Conservation (phyloP, 371 early-diverging fungal species). For the Dichotomocladium elegans region DNA sequence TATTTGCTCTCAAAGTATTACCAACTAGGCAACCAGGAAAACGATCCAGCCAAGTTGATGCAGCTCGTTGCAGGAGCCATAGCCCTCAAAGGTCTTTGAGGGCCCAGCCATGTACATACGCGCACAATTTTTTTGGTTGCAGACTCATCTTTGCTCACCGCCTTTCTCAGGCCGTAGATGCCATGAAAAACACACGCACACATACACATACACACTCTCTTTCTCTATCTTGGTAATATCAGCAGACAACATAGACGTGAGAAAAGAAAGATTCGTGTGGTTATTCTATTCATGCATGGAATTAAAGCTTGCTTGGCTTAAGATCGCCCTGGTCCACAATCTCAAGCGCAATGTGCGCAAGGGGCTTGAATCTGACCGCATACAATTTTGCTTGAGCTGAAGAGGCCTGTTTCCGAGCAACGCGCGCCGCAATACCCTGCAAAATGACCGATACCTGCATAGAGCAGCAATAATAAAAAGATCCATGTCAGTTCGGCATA, state of each 20-base stretch:
- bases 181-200: too few relatives aligned
- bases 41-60: constrained; percentile 13
- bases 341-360: constrained; percentile 23
- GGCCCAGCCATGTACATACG: neutral
- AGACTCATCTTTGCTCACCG: too few relatives aligned
- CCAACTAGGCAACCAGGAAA: constrained; percentile 15
- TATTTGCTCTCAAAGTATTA: constrained; percentile 21
- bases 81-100: constrained; percentile 27
- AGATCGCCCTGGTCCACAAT: constrained; percentile 38
- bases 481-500: neutral
- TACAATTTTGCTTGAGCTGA: constrained; percentile 66
- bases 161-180: too few relatives aligned
- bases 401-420: constrained; percentile 81
- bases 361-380: constrained; percentile 38
- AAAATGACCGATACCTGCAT: constrained; percentile 69
- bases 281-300: neutral
- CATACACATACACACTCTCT: too few relatives aligned
- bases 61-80: constrained; percentile 34
- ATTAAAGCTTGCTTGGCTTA: constrained; percentile 7
- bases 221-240: neutral
- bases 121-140: too few relatives aligned
- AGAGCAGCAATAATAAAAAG: neutral
- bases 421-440: constrained; percentile 89
- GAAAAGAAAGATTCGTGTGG: too few relatives aligned
- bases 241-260: neutral